phyloP scores from a whole-genome alignment of 192 early-diverging fungal genomes.

The Pilaira anomala region DNA sequence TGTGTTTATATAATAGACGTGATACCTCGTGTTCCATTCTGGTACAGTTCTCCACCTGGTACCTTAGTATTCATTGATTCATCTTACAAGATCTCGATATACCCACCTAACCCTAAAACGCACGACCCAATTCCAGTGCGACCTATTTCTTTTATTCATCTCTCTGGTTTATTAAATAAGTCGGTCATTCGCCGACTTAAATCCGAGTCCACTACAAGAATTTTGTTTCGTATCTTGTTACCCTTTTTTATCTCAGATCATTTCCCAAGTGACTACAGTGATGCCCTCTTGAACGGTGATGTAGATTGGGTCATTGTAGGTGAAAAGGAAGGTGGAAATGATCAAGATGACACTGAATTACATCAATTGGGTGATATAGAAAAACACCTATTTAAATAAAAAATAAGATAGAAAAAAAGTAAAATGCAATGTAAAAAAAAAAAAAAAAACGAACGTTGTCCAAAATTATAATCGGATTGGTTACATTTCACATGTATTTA shows the following conservation, averaged over 20 bases:
- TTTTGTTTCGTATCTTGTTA: constrained; percentile 43
- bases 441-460: too few relatives aligned
- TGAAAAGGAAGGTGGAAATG: constrained; percentile 3
- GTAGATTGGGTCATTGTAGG: constrained; percentile 34
- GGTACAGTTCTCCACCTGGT: constrained; percentile 46
- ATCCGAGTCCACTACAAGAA: constrained; percentile 40
- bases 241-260: constrained; percentile 57
- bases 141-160: constrained; percentile 51
- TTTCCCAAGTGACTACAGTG: constrained; percentile 52
- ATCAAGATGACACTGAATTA: background rate
- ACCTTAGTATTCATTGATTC: constrained; percentile 55
- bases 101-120: constrained; percentile 48
- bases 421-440: too few relatives aligned
- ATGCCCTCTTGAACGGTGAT: constrained; percentile 42
- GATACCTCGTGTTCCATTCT: constrained; percentile 12
- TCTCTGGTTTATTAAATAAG: constrained; percentile 49
- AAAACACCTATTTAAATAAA: too few relatives aligned
- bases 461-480: too few relatives aligned
- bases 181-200: constrained; percentile 41
- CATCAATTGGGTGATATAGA: too few relatives aligned
- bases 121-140: constrained; percentile 47
- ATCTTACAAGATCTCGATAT: constrained; percentile 44
- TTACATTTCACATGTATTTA: too few relatives aligned
- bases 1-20: constrained; percentile 4
- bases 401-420: too few relatives aligned